phyloP scores from a whole-genome alignment of 2,329 filamentous ascomycete species.

The Meredithiella fracta region DNA sequence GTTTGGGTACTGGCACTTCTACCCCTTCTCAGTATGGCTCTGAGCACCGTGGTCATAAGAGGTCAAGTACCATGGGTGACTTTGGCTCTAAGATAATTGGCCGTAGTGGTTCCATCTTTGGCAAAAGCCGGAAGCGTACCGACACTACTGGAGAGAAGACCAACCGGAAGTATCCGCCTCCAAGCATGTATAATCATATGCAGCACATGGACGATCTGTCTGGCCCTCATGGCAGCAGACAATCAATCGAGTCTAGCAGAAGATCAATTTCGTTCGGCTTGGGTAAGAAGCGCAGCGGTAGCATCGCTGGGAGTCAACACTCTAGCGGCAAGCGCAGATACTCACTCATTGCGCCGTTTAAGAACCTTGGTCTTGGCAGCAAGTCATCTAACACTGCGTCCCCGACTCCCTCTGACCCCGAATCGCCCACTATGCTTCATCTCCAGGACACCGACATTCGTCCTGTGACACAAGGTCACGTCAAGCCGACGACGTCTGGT shows the following conservation, averaged over 20 bases:
- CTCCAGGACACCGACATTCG: conserved; percentile 27
- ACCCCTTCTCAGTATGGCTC: conserved; percentile 14
- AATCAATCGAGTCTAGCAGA: conserved; percentile 55
- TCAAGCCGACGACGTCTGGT: conserved; percentile 12
- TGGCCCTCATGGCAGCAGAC: conserved; percentile 24
- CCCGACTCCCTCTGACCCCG: conserved; percentile 29
- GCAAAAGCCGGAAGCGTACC: conserved; percentile 35
- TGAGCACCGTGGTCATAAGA: conserved; percentile 42
- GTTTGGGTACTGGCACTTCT: conserved; percentile 39
- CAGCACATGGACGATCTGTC: conserved; percentile 30
- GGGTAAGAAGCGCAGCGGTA: conserved; percentile 54
- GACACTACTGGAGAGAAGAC: conserved; percentile 29
- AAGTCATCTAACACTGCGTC: conserved; percentile 22
- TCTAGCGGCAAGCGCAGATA: conserved; percentile 50
- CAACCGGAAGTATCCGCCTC: conserved; percentile 64
- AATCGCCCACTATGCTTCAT: conserved; percentile 36
- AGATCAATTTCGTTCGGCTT: conserved; percentile 55
- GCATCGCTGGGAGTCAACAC: conserved; percentile 39
- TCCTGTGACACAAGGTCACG: not conserved
- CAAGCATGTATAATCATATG: conserved; percentile 59
- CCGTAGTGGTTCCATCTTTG: conserved; percentile 64
- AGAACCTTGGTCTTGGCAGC: conserved; percentile 44
- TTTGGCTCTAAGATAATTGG: conserved; percentile 75
- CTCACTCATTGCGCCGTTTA: conserved; percentile 47
- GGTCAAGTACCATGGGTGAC: conserved; percentile 61